Evolutionary conservation across 495 filamentous ascomycete genomes (phyloP), one percentile per base, ranked within the genome.

Genomic region (Daldinia bambusicola): DNA sequence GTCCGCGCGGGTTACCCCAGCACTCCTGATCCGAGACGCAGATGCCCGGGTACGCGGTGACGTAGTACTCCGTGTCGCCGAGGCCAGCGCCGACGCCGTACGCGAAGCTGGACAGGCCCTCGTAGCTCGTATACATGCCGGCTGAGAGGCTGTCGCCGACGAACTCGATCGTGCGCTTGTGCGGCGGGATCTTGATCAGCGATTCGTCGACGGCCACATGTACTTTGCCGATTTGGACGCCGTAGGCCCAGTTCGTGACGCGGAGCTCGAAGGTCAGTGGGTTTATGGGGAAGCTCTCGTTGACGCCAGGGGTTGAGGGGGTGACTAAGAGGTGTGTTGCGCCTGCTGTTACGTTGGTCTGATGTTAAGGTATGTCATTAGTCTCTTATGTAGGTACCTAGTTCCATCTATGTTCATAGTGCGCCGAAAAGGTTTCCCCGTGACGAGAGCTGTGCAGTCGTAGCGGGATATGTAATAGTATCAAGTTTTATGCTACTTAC

Each of bases 221-320:
- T 0, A 90, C 84, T 9, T 80, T 77, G 18, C 80, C 76, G 41
- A 91, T 84, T 72, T 91, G 89, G 10, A 91, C 82, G 52, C 89
- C 89, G 67, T 85, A 85, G 10, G 83, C 89, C 89, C 89, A 91
- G 67, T 91, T 91, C 1, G 89, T 88, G 10, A 90, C 89, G 74
- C 82, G 74, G 56, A 85, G 78, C 67, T 89, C 86, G 59, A 89
- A 86, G 0, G 80, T 83, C 14, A 78, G 79, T 0, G 82, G 84
- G 53, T 63, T 80, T 20, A 83, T 66, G 0, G 82, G 82, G 4
- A 69, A 77, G 0, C 77, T 81, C 62, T 80, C 64, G 57, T 76
- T 75, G 13, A 83, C 75, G 13, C 81, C 82, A 0, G 80, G 78
- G 0, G 83, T 84, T 1, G 71, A 67, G 16, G 79, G 71, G 37